Conservation (phyloP, 805 yeast species). For the Ogataea neopini region DNA sequence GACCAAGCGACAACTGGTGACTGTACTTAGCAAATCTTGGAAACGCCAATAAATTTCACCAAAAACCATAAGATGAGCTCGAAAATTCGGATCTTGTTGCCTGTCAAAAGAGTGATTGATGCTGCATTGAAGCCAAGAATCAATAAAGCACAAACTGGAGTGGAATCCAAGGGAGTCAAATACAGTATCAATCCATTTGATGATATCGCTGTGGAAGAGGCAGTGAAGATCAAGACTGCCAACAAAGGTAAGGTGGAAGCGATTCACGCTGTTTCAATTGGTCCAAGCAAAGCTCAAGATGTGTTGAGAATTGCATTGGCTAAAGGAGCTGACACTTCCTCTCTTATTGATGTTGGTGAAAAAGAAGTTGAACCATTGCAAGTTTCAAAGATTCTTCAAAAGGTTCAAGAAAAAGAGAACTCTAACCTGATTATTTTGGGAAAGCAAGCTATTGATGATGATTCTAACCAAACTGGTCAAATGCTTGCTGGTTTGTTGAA, state of each 20-base stretch:
- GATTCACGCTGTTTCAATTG: conserved; percentile 90
- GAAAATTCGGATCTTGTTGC: conserved; percentile 77
- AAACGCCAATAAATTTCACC: not conserved
- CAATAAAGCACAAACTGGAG: conserved; percentile 80
- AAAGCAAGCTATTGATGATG: conserved; percentile 96
- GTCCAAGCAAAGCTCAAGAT: conserved; percentile 84
- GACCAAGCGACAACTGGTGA: not conserved
- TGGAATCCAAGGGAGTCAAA: conserved; percentile 87
- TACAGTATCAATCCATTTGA: conserved; percentile 95
- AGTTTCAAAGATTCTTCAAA: conserved; percentile 81
- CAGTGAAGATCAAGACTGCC: conserved; percentile 70
- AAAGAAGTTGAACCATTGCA: conserved; percentile 76
- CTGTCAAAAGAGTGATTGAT: conserved; percentile 93
- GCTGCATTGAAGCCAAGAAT: conserved; percentile 91
- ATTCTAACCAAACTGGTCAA: conserved; percentile 93
- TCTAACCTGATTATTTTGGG: conserved; percentile 87
- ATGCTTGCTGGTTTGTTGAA: conserved; percentile 89
- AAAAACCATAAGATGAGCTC: conserved; percentile 34
- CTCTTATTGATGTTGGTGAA: conserved; percentile 77
- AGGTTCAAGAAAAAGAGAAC: conserved; percentile 66
- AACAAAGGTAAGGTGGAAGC: conserved; percentile 68
- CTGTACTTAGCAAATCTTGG: not conserved
- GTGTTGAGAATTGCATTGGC: conserved; percentile 88
- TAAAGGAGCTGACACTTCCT: conserved; percentile 88
- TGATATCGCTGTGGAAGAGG: conserved; percentile 96